Percentiles rank a stretch among this genome's conserved stretches.
Conservation (phyloP, 1,139 yeast genomes). For the Taphrina deformans region DNA sequence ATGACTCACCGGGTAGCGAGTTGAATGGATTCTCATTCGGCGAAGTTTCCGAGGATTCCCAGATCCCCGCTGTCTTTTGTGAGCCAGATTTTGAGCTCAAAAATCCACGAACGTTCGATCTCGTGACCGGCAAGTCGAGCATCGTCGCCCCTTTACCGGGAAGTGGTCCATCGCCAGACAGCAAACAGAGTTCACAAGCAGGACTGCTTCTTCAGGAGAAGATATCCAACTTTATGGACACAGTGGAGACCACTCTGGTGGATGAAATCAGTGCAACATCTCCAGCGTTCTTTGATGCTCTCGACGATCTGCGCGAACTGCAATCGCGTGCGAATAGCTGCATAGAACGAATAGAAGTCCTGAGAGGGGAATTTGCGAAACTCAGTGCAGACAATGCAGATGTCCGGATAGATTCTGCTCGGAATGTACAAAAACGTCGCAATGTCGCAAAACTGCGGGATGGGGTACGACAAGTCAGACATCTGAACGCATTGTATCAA, state of each 20-base stretch:
- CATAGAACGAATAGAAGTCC: slow-evolving; percentile 51
- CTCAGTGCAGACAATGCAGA: slow-evolving; percentile 54
- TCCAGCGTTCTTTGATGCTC: slow-evolving; percentile 76
- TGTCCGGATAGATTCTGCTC: slow-evolving; percentile 56
- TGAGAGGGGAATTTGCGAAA: slow-evolving; percentile 50
- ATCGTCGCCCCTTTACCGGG: slow-evolving; percentile 45
- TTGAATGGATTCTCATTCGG: slow-evolving; percentile 35
- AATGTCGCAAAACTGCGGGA: slow-evolving; percentile 66
- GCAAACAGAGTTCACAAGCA: slow-evolving; percentile 39
- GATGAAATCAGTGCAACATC: slow-evolving; percentile 83
- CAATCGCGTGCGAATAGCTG: slow-evolving; percentile 59
- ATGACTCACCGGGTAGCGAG: slow-evolving; percentile 31
- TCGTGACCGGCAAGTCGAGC: slow-evolving; percentile 61
- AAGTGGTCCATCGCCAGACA: slow-evolving; percentile 37
- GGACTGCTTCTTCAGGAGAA: slow-evolving; percentile 72
- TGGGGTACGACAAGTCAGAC: slow-evolving; percentile 46
- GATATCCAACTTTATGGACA: slow-evolving; percentile 77
- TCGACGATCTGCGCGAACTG: slow-evolving; percentile 71
- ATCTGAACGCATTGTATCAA: not conserved
- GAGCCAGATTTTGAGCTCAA: slow-evolving; percentile 73
- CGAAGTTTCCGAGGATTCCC: slow-evolving; percentile 42
- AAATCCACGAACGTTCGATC: slow-evolving; percentile 79
- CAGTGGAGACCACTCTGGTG: slow-evolving; percentile 77
- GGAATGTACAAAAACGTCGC: slow-evolving; percentile 55
- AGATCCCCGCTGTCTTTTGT: slow-evolving; percentile 70